Conservation (phyloP, 768 basidiomycete genomes). For the Agrocybe pediades region DNA sequence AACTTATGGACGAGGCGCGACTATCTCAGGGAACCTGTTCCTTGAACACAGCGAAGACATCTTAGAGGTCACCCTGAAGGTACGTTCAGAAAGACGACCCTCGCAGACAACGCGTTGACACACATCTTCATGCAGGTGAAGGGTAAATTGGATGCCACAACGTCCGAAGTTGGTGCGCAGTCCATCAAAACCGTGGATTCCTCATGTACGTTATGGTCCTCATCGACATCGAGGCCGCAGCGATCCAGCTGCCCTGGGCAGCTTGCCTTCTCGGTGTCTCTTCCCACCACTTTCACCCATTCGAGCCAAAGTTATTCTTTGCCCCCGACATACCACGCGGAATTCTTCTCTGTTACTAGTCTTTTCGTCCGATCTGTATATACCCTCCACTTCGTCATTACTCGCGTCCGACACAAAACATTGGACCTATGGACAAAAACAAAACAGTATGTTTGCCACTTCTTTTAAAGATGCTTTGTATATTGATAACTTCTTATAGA, state of each 20-base stretch:
- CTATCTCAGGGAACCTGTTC: conserved; percentile 44
- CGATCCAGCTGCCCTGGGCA: conserved; percentile 26
- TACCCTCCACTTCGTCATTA: conserved; percentile 43
- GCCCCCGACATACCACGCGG: conserved; percentile 49
- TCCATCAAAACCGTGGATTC: conserved; percentile 33
- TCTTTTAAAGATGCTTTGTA: not conserved
- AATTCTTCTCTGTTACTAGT: conserved; percentile 33
- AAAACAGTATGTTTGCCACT: conserved; percentile 41
- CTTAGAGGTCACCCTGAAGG: conserved; percentile 47
- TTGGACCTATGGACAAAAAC: conserved; percentile 45
- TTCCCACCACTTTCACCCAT: conserved; percentile 50
- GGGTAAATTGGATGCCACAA: conserved; percentile 40
- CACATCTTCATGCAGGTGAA: conserved; percentile 33
- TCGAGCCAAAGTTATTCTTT: conserved; percentile 32
- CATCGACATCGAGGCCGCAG: conserved; percentile 7
- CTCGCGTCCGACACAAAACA: conserved; percentile 37
- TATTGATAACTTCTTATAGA: conserved; percentile 38
- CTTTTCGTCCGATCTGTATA: conserved; percentile 46
- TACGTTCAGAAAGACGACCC: conserved; percentile 20
- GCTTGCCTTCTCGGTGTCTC: conserved; percentile 41
- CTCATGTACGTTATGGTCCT: conserved; percentile 36
- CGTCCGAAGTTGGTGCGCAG: conserved; percentile 38
- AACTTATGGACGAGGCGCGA: conserved; percentile 42
- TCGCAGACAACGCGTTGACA: not conserved
- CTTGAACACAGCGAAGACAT: conserved; percentile 41